Evolutionary conservation across 2,329 filamentous ascomycete genomes (phyloP), one percentile per base, ranked within the genome.

Genomic region (Diaporthe nobilis): DNA sequence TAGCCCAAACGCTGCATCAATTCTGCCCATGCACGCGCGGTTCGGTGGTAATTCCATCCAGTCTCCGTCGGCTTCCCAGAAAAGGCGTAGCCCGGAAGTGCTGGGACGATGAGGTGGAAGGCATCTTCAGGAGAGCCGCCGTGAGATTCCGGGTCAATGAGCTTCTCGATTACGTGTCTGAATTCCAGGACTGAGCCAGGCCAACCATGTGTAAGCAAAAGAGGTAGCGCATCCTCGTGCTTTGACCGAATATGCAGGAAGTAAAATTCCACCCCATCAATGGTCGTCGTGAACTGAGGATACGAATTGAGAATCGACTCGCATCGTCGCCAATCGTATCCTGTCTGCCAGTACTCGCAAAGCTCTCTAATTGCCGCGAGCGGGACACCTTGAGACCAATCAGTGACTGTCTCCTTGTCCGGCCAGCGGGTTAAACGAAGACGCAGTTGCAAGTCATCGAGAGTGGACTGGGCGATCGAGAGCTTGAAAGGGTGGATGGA

Each of bases 291-390:
- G 13, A 61, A 61, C 34, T 61, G 58, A 17, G 58, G 58, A 61
- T 61, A 61, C n/a, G 58, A 61, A 28, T 61, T 61, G 5, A 61
- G 12, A n/a, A 61, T 6, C 58, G 58, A 13, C 15, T 61, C 58
- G 37, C 58, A 61, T 28, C 58, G 58, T 61, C 58, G 58, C 58
- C 58, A 61, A 25, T 61, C 58, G 37, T 61, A 61, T 28, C 4
- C 58, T 61, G 22, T 61, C 58, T 61, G 58, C 58, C 58, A 61
- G 58, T 61, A 61, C 12, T 61, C 34, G 58, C 58, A 61, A 61
- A 61, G 58, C 37, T 61, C 58, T 25, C 3, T 6, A 10, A 61
- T 25, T 25, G 58, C 37, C n/a, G 58, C 13, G 58, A 42, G 34
- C 12, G 58, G 58, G 37, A 61, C 58, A 42, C 58, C 58, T 39